Evolutionary conservation across 257 asterid species (phyloP).

Genomic region (Solanum ahanhuiri): DNA sequence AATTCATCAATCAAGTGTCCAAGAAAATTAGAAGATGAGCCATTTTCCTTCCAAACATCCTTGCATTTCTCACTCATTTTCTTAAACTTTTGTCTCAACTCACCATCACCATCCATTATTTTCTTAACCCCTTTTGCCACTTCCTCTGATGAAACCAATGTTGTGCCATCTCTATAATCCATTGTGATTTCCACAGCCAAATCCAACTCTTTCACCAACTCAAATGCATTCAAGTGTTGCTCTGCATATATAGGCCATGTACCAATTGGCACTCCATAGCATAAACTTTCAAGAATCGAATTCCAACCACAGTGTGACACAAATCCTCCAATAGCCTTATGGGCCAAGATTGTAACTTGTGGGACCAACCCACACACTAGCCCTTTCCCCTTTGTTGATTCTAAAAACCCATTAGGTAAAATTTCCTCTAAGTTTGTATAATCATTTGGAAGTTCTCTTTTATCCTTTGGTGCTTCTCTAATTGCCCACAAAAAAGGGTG

Average conservation of each 20-base stretch:
- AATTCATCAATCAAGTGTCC: not conserved
- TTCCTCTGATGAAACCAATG: constrained; percentile 2
- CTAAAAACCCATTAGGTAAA: constrained; percentile 1
- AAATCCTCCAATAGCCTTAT: constrained; percentile 9
- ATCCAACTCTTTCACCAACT: constrained; percentile 11
- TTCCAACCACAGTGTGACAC: constrained; percentile 19
- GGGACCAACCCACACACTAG: constrained; percentile 13
- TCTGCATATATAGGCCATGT: constrained; percentile 18
- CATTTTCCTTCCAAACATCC: constrained; percentile 6
- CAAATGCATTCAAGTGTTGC: constrained; percentile 14
- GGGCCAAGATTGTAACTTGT: constrained; percentile 10
- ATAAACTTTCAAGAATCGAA: constrained; percentile 8
- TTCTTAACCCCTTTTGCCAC: constrained; percentile 1
- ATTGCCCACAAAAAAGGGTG: constrained; percentile 11
- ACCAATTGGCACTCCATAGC: constrained; percentile 3
- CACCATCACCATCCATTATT: constrained; percentile 2
- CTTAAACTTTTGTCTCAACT: constrained; percentile 4
- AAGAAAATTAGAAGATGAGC: constrained; percentile 4
- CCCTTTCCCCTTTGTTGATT: not conserved
- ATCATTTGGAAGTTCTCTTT: not conserved
- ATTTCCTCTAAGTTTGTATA: not conserved
- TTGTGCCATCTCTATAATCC: not conserved
- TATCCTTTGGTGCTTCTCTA: not conserved
- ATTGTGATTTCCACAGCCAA: constrained; percentile 9
- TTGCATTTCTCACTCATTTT: constrained; percentile 5